Evolutionary conservation across 2,329 filamentous ascomycete genomes (phyloP), one percentile per base, ranked within the genome.

Genomic region (Neonectria hederae): DNA sequence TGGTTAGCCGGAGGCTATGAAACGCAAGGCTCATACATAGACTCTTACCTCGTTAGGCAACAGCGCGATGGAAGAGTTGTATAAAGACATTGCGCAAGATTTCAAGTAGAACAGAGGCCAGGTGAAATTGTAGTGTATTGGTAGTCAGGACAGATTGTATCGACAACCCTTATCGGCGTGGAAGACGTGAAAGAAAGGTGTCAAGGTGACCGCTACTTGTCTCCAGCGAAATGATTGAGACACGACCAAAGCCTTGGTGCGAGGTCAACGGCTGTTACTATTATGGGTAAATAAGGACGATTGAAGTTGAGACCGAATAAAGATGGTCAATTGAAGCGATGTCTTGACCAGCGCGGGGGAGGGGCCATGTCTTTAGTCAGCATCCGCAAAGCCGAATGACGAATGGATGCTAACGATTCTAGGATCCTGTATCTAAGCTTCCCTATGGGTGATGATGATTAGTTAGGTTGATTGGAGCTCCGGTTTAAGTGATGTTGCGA

Each of bases 271-370:
- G 38, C 10, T 42, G n/a, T 42, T 11, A 19, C n/a, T 10, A 21
- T 19, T 21, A 5, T 21, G n/a, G n/a, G 21, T 11, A 42, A 10
- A 42, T 17, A 42, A 42, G n/a, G 5, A 21, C 38, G n/a, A 19
- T 42, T 42, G n/a, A 19, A 21, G n/a, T 42, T n/a, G 3, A 21
- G n/a, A 42, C 35, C 3, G n/a, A 5, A 17, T 8, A 1, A 3
- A 42, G 38, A 21, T 5, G 11, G n/a, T 21, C n/a, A 8, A 2
- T 42, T 21, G 35, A n/a, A 38, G 14, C 35, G 6, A 38, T 5
- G 35, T 38, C 14, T 38, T 17, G 35, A 38, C 8, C 14, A 38
- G 76, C 21, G 52, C 30, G 35, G 52, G 52, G 52, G 35, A 54
- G 52, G 52, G 52, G 35, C 21, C 21, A 19, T 21, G 10, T 42